Evolutionary conservation across 1,284 basidiomycete genomes (phyloP).

Genomic region (Apiotrichum mycotoxinovorans): DNA sequence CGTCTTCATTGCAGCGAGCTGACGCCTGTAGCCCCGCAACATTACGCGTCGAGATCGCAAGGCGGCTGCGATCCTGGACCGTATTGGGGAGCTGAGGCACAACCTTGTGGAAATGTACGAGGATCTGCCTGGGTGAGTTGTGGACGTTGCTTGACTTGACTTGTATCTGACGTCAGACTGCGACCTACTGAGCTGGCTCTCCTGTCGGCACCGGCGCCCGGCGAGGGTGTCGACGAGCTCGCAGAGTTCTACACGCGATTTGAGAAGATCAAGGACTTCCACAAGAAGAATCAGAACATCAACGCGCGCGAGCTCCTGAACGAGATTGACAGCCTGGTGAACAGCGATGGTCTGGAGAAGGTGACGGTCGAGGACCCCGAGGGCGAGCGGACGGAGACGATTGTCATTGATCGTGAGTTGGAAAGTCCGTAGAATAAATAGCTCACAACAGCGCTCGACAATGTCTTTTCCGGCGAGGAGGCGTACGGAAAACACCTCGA

Average conservation of each 20-base stretch:
- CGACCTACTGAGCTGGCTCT: conserved; percentile 48
- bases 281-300: conserved; percentile 88
- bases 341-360: conserved; percentile 45
- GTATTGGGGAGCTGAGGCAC: conserved; percentile 67
- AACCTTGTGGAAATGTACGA: conserved; percentile 68
- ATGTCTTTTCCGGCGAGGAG: conserved; percentile 94
- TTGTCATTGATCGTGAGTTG: conserved; percentile 51
- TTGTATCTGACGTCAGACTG: conserved; percentile 48
- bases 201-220: conserved; percentile 51
- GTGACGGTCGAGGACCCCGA: conserved; percentile 56
- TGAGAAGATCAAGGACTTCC: conserved; percentile 90
- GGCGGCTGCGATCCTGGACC: conserved; percentile 77
- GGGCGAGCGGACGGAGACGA: conserved; percentile 60
- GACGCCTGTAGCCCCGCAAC: conserved; percentile 47
- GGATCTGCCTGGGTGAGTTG: conserved; percentile 57
- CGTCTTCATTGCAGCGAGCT: background rate
- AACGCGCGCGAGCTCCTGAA: conserved; percentile 72
- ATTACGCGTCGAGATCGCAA: conserved; percentile 78
- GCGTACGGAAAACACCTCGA: conserved; percentile 92
- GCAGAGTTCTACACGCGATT: conserved; percentile 92
- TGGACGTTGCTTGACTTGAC: conserved; percentile 1
- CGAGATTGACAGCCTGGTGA: conserved; percentile 69
- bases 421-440: conserved; percentile 46
- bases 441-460: conserved; percentile 64
- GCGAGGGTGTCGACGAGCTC: conserved; percentile 63